Evolutionary conservation across 2,329 filamentous ascomycete genomes (phyloP).

Genomic region (Chalaropsis thielavioides): DNA sequence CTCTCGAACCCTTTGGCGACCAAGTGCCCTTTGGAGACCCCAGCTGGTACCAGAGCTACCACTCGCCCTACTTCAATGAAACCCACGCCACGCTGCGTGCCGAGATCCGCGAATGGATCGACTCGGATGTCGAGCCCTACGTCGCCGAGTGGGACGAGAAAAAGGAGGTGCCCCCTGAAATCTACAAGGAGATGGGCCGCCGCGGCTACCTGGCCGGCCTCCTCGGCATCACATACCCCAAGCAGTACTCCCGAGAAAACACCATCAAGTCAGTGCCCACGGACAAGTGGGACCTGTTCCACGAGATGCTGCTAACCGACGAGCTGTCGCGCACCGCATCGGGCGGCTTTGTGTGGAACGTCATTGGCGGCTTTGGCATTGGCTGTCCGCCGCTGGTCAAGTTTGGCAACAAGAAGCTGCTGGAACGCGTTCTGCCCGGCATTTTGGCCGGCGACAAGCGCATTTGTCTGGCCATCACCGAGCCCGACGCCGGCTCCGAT

Average conservation of each 20-base stretch:
- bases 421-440: constrained; percentile 75
- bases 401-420: constrained; percentile 72
- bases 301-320: constrained; percentile 90
- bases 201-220: constrained; percentile 88
- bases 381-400: constrained; percentile 84
- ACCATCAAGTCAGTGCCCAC: constrained; percentile 62
- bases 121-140: constrained; percentile 74
- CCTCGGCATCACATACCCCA: constrained; percentile 69
- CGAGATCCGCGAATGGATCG: constrained; percentile 86
- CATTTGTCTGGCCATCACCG: constrained; percentile 93
- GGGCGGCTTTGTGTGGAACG: constrained; percentile 91
- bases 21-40: constrained; percentile 87
- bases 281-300: constrained; percentile 96
- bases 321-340: constrained; percentile 80
- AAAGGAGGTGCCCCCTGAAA: constrained; percentile 70
- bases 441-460: constrained; percentile 89
- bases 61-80: constrained; percentile 94
- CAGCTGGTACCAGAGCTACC: constrained; percentile 87
- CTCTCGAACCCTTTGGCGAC: constrained; percentile 71
- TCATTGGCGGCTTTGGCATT: constrained; percentile 93
- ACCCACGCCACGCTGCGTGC: constrained; percentile 79
- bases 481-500: constrained; percentile 87
- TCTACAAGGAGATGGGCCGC: constrained; percentile 93
- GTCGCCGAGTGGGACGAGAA: constrained; percentile 96
- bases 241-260: constrained; percentile 52